Base-by-base conservation (phyloP, 306 rosid species). In the Prunus davidiana region DNA sequence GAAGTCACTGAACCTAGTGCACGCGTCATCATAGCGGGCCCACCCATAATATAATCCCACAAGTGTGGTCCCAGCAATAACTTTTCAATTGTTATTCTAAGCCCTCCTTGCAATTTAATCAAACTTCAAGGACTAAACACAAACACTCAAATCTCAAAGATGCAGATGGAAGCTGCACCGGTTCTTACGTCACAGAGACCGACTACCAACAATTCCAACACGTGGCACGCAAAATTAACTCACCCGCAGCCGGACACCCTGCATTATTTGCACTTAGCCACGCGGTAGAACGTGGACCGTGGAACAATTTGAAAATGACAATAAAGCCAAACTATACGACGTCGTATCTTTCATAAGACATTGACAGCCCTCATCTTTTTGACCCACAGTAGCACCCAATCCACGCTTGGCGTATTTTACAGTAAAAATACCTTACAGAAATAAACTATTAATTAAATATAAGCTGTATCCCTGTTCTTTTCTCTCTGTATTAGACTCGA, bases 111-210 rank as follows among this genome's bases (percentile, higher is more conserved):
- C 65, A 72, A 56, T 54, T 41, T 64, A 64, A 22, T 10, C 12
- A 14, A 71, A 55, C 20, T 71, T 12, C 46, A 55, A 12, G 64
- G 65, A 34, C 5, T 7, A 56, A 71, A 30, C 38, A 12, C 5
- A 15, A 72, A 56, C 38, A 38, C 5, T 8, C 1, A 20, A 2
- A 22, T 38, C 38, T n/a, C 12, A 4, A 4, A 8, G 38, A 3
- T 57, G 12, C 9, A 3, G 75, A n/a, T 32, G 14, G 51, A 12
- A 30, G 67, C 19, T 43, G 30, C 75, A 3, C 64, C 1, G 46
- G 63, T 70, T 12, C 28, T 70, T 70, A 70, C 64, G 38, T 72
- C n/a, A 24, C 55, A 15, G 12, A 43, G 67, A 72, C 56, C 30
- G 56, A 73, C 58, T 2, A 25, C 58, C 46, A 20, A 62, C 8